Conservation (phyloP, 176 grass and related monocot genomes). For the Musa schizocarpa region DNA sequence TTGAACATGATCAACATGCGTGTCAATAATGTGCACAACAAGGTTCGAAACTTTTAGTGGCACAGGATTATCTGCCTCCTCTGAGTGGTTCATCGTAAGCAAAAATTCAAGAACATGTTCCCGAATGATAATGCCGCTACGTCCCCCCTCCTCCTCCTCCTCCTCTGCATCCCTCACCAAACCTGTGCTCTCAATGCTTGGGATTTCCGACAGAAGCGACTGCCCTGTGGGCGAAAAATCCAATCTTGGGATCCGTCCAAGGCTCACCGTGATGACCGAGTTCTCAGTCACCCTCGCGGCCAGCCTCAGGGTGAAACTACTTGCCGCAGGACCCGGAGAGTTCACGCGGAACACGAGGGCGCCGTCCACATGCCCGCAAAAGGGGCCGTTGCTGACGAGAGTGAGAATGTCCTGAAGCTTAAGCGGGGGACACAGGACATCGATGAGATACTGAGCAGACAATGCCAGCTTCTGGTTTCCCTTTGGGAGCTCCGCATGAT, state of each 20-base stretch:
- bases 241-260: slow-evolving; percentile 66
- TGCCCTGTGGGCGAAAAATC: slow-evolving; percentile 51
- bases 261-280: slow-evolving; percentile 70
- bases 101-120: slow-evolving; percentile 87
- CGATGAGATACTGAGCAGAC: slow-evolving; percentile 78
- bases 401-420: slow-evolving; percentile 92
- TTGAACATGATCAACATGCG: slow-evolving; percentile 86
- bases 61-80: slow-evolving; percentile 86
- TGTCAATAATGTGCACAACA: slow-evolving; percentile 83
- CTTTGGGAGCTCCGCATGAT: slow-evolving; percentile 75
- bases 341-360: slow-evolving; percentile 64
- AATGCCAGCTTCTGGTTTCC: slow-evolving; percentile 44
- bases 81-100: slow-evolving; percentile 84
- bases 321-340: slow-evolving; percentile 54
- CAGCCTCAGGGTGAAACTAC: slow-evolving; percentile 65
- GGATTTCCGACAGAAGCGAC: slow-evolving; percentile 79
- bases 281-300: slow-evolving; percentile 57
- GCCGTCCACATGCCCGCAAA: slow-evolving; percentile 35
- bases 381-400: slow-evolving; percentile 62
- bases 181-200: slow-evolving; percentile 33
- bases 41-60: slow-evolving; percentile 62
- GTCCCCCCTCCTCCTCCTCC: not conserved
- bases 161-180: not conserved
- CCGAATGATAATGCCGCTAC: slow-evolving; percentile 51
- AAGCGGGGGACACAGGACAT: slow-evolving; percentile 74